Conservation (phyloP, 306 rosid genomes). For the Comarum palustre region DNA sequence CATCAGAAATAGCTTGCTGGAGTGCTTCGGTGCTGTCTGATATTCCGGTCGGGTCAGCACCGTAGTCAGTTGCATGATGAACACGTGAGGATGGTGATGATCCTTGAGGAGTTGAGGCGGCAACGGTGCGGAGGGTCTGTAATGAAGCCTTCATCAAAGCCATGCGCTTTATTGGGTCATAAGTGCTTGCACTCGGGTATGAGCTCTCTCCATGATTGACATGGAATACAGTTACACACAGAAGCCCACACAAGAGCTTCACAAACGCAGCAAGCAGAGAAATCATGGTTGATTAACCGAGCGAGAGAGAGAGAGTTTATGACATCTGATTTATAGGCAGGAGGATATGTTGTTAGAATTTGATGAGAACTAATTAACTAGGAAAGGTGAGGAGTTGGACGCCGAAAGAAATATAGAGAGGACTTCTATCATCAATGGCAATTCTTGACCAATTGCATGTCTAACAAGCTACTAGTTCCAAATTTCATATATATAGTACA, state of each 20-base stretch:
- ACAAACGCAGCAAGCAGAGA: too few species aligned
- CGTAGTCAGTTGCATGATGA: constrained; percentile 33
- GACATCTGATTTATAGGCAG: constrained; percentile 1
- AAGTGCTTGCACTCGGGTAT: constrained; percentile 13
- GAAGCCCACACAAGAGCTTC: background rate
- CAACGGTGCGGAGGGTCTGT: background rate
- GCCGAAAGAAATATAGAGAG: too few species aligned
- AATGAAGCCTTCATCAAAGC: constrained; percentile 18
- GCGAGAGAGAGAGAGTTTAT: background rate
- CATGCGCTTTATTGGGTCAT: constrained; percentile 17
- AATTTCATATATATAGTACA: background rate
- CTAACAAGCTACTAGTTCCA: background rate
- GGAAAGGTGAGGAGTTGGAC: background rate
- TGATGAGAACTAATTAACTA: background rate
- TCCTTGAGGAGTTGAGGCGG: background rate
- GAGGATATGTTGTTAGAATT: too few species aligned
- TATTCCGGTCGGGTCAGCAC: constrained; percentile 44
- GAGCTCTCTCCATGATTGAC: constrained; percentile 21
- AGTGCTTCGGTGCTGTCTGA: constrained; percentile 41
- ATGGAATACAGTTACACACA: background rate
- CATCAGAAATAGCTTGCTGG: constrained; percentile 31
- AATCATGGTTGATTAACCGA: too few species aligned
- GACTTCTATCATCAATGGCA: background rate
- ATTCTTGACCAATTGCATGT: background rate
- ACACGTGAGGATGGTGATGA: constrained; percentile 25